These are phyloP conservation scores for Boehmeria nivea DNA, from an alignment of 306 rosid genomes.

Conservation along the genomic window DNA sequence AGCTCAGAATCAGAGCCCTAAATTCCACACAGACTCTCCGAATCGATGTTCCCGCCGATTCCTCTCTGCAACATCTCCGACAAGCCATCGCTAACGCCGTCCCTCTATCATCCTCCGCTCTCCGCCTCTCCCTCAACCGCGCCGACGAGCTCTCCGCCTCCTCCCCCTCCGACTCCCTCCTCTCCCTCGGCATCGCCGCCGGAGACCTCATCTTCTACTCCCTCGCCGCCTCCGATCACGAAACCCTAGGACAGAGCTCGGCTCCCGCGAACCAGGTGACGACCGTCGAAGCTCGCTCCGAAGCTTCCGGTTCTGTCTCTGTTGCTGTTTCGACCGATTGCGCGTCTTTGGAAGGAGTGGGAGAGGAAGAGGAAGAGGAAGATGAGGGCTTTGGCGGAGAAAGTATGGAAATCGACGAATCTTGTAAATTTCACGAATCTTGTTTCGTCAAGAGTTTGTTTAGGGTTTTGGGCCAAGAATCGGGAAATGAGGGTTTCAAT, in stretches of 20 bases:
- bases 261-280: not conserved
- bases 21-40: constrained; percentile 60
- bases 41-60: constrained; percentile 45
- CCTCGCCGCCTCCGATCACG: constrained; percentile 1
- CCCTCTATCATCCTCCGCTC: constrained; percentile 30
- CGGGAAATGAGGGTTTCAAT: constrained; percentile 31
- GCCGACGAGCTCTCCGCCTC: constrained; percentile 56
- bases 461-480: constrained; percentile 42
- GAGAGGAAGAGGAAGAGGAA: constrained; percentile 5
- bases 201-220: constrained; percentile 83
- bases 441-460: constrained; percentile 49
- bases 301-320: not conserved
- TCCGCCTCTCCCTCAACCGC: constrained; percentile 66
- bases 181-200: constrained; percentile 46
- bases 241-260: constrained; percentile 6
- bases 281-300: not conserved
- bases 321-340: not conserved
- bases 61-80: constrained; percentile 47
- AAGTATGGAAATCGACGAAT: constrained; percentile 33
- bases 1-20: constrained; percentile 53
- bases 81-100: constrained; percentile 32
- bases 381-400: constrained; percentile 11
- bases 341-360: not conserved
- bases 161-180: constrained; percentile 35
- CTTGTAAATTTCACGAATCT: constrained; percentile 34